These are phyloP conservation scores for Ophiostoma populinum DNA, from an alignment of 2,329 filamentous ascomycete genomes.

Conservation along the genomic window DNA sequence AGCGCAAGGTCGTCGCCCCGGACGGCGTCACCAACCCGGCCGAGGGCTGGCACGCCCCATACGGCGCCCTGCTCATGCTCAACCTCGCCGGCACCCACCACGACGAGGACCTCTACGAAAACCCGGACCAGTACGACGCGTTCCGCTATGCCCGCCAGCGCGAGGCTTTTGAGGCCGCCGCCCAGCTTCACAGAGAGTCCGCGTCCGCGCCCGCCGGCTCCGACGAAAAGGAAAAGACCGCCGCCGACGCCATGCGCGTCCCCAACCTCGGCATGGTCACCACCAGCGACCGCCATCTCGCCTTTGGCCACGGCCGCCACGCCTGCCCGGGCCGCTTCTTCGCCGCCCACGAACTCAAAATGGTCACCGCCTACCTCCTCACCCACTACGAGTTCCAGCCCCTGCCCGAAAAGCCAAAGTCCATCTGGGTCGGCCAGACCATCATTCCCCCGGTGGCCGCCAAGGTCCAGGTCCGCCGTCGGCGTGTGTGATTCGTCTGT, in stretches of 20 bases:
- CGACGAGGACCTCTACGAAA: constrained; percentile 26
- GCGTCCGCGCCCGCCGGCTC: constrained; percentile 7
- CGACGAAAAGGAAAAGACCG: constrained; percentile 12
- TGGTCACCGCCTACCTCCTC: constrained; percentile 31
- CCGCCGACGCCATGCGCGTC: constrained; percentile 17
- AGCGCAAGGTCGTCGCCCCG: constrained; percentile 26
- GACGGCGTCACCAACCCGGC: constrained; percentile 20
- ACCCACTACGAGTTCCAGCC: constrained; percentile 34
- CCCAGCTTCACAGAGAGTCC: too few relatives aligned
- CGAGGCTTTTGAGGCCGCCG: constrained; percentile 20
- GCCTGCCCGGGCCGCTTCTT: constrained; percentile 39
- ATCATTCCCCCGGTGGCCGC: constrained; percentile 20
- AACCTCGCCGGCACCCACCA: constrained; percentile 28
- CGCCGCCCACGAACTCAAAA: constrained; percentile 36
- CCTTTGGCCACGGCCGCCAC: constrained; percentile 41
- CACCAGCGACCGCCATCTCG: constrained; percentile 30
- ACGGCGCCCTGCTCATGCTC: constrained; percentile 25
- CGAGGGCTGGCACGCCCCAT: constrained; percentile 28
- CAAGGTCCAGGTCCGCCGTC: constrained; percentile 16
- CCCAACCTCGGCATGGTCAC: constrained; percentile 34
- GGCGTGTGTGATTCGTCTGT: background rate
- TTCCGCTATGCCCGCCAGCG: constrained; percentile 29
- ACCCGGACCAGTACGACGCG: constrained; percentile 27
- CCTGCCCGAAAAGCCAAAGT: constrained; percentile 21
- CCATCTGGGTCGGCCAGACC: constrained; percentile 27